Conservation (phyloP, 2,329 filamentous ascomycete species). For the Aspergillus spinulosporus region DNA sequence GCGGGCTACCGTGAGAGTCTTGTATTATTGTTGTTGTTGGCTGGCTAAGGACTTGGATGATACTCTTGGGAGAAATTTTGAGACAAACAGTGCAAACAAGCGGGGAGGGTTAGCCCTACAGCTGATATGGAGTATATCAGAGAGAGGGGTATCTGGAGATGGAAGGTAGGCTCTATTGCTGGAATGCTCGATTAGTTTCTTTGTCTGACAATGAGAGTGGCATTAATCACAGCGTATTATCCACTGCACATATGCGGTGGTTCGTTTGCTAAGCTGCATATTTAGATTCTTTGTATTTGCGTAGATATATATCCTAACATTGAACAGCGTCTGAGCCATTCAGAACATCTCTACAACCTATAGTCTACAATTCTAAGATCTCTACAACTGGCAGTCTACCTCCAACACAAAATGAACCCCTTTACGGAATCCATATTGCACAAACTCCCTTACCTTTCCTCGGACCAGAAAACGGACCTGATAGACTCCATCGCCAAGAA, state of each 20-base stretch:
- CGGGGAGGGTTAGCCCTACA: conserved; percentile 23
- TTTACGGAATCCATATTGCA: neutral
- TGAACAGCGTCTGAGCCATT: neutral
- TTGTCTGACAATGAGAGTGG: too few relatives aligned
- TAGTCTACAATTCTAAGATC: neutral
- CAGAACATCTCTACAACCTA: neutral
- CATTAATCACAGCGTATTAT: too few relatives aligned
- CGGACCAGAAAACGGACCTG: conserved; percentile 24
- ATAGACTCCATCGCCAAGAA: conserved; percentile 33
- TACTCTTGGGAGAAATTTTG: conserved; percentile 2
- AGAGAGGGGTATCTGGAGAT: neutral
- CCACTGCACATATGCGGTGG: too few relatives aligned
- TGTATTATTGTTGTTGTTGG: neutral
- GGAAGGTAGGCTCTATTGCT: neutral
- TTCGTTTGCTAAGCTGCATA: too few relatives aligned
- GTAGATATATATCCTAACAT: neutral
- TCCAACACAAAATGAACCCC: neutral
- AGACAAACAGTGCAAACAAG: conserved; percentile 34
- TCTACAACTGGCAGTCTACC: neutral
- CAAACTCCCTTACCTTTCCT: conserved; percentile 22
- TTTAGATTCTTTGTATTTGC: neutral
- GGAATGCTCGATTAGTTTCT: too few relatives aligned
- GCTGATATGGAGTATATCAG: neutral
- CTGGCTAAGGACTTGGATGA: neutral
- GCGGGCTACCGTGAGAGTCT: neutral